These are phyloP conservation scores for Lactarius sanguifluus DNA, from an alignment of 768 basidiomycete species.

Conservation along the genomic window DNA sequence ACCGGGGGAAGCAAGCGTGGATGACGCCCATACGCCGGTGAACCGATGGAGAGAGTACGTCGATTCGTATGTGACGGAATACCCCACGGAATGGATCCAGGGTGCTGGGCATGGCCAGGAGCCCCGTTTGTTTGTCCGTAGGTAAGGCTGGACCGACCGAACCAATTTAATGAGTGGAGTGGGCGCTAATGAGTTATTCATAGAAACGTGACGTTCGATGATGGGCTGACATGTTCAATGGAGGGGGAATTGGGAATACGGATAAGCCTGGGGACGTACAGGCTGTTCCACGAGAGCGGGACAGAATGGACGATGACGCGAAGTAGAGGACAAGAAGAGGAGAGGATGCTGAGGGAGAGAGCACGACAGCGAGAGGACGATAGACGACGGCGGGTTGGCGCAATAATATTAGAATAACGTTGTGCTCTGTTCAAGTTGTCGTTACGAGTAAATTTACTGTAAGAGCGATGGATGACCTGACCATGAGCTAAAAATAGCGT, in stretches of 20 bases:
- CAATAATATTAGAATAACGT: not conserved
- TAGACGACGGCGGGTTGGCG: constrained; percentile 42
- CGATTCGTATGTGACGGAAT: constrained; percentile 66
- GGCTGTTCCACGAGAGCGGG: constrained; percentile 64
- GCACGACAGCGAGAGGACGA: constrained; percentile 56
- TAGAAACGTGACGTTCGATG: constrained; percentile 50
- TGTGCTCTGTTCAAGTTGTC: not conserved
- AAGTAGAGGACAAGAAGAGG: constrained; percentile 39
- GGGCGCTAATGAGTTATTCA: constrained; percentile 41
- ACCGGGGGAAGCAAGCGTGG: constrained; percentile 62
- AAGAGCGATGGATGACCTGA: no score
- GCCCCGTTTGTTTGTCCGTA: constrained; percentile 31
- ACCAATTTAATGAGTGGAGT: not conserved
- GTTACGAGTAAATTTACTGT: not conserved
- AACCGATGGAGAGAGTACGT: constrained; percentile 75
- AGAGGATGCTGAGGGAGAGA: constrained; percentile 37
- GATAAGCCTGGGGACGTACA: constrained; percentile 61
- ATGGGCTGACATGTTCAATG: constrained; percentile 32
- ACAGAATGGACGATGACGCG: constrained; percentile 58
- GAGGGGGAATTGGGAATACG: constrained; percentile 53
- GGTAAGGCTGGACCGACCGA: constrained; percentile 8
- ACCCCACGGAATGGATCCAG: constrained; percentile 72
- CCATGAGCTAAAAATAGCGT: not conserved
- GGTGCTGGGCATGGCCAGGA: constrained; percentile 39
- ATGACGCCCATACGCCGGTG: constrained; percentile 48